Conservation (phyloP, 148 eudicot genomes). For the Hydrangea macrophylla region DNA sequence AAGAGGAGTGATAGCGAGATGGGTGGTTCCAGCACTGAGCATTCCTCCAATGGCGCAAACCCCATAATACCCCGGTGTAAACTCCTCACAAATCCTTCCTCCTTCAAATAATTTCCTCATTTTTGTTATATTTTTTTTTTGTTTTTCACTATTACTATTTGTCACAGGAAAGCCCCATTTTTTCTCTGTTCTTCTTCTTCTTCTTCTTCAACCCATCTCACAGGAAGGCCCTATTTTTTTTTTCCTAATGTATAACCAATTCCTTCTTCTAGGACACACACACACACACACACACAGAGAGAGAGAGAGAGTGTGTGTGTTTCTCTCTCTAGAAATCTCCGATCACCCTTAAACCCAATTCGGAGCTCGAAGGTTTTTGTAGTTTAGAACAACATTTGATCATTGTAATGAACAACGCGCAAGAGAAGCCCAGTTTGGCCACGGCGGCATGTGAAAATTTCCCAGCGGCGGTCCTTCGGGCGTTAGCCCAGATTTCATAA, state of each 20-base stretch:
- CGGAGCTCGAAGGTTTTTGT: neutral
- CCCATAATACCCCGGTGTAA: constrained; percentile 40
- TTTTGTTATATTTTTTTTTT: too few relatives aligned
- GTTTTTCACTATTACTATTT: neutral
- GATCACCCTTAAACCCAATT: neutral
- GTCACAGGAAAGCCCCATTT: neutral
- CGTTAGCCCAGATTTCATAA: too few relatives aligned
- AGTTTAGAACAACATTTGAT: neutral
- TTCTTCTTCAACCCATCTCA: constrained; percentile 6
- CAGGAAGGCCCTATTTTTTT: constrained; percentile 8
- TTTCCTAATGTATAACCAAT: neutral
- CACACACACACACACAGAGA: neutral
- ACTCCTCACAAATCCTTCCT: constrained; percentile 24
- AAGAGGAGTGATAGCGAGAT: constrained; percentile 58
- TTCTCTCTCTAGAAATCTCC: neutral
- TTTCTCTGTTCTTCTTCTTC: neutral
- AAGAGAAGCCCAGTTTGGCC: too few relatives aligned
- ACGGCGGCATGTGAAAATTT: too few relatives aligned
- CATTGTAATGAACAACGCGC: too few relatives aligned
- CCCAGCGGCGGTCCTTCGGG: too few relatives aligned
- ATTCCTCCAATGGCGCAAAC: constrained; percentile 54
- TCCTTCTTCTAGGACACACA: too few relatives aligned
- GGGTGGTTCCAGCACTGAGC: constrained; percentile 62
- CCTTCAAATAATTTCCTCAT: constrained; percentile 15
- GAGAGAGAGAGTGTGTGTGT: neutral